Base-by-base conservation (phyloP, 148 eudicot species). In the Dysphania ambrosioides region DNA sequence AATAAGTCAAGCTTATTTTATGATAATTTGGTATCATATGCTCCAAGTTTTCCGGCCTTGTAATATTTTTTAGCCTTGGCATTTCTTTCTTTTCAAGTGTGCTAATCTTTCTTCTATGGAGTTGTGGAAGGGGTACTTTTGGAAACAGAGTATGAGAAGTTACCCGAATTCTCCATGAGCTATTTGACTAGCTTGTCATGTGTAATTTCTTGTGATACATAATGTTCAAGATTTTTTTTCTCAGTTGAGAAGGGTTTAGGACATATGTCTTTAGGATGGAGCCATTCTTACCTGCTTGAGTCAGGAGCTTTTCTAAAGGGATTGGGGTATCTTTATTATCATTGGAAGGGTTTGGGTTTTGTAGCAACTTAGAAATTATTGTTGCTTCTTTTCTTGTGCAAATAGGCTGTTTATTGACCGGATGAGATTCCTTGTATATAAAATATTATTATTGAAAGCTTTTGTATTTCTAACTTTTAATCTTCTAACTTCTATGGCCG, bases 401-500 rank as follows among this genome's bases (percentile, higher is more conserved):
- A n/a, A n/a, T n/a, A n/a, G n/a, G n/a, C n/a, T n/a, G n/a, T n/a
- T n/a, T n/a, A n/a, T n/a, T n/a, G n/a, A n/a, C n/a, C n/a, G n/a
- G n/a, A n/a, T n/a, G n/a, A n/a, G n/a, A n/a, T 61, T 36, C 70
- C 19, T 40, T 66, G 70, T n/a, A n/a, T n/a, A n/a, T n/a, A 1
- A 40, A n/a, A 32, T 62, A 7, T 72, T 31, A 72, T 58, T 58
- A 56, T 57, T 8, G 8, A 6, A 44, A 3, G 12, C 9, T 34
- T 5, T n/a, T n/a, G n/a, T 3, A n/a, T 57, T 13, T 53, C 29
- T n/a, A n/a, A 3, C 27, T 19, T 32, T 13, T 40, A 18, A 61
- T 23, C 36, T 36, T 18, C 75, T 80, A 58, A 82, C 58, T 71
- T 75, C 66, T 59, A 77, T 15, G 75, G 58, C 32, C 13, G 34